These are phyloP conservation scores for Ceratocystis harringtonii DNA, from an alignment of 2,329 filamentous ascomycete species.

Conservation along the genomic window DNA sequence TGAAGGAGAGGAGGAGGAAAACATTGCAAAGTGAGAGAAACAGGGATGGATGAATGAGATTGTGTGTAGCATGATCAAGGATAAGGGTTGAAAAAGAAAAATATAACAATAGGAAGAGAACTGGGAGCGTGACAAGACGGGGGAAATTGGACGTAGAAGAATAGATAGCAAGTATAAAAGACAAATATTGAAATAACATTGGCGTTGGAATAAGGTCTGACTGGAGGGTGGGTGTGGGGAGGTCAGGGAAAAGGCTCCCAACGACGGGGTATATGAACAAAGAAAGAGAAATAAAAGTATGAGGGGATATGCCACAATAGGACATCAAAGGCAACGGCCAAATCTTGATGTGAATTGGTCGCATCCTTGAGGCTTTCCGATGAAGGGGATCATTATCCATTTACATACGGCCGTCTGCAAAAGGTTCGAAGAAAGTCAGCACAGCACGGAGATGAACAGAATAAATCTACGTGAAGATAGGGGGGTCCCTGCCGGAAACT, in stretches of 20 bases:
- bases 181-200: slow-evolving; percentile 1
- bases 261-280: slow-evolving; percentile 16
- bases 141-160: background rate
- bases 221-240: background rate
- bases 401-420: background rate
- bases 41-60: background rate
- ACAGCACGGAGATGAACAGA: background rate
- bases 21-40: background rate
- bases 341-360: background rate
- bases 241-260: slow-evolving; percentile 1
- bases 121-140: background rate
- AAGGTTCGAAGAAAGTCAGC: background rate
- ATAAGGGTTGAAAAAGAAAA: background rate
- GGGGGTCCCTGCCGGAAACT: too few relatives aligned
- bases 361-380: background rate
- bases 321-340: background rate
- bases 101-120: background rate
- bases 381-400: background rate
- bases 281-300: slow-evolving; percentile 11
- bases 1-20: background rate
- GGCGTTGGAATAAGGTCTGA: background rate
- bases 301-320: background rate
- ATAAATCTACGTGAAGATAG: background rate
- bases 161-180: background rate
- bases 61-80: background rate